Conservation (phyloP, 495 filamentous ascomycete species). For the Staphylotrichum tortipilum region DNA sequence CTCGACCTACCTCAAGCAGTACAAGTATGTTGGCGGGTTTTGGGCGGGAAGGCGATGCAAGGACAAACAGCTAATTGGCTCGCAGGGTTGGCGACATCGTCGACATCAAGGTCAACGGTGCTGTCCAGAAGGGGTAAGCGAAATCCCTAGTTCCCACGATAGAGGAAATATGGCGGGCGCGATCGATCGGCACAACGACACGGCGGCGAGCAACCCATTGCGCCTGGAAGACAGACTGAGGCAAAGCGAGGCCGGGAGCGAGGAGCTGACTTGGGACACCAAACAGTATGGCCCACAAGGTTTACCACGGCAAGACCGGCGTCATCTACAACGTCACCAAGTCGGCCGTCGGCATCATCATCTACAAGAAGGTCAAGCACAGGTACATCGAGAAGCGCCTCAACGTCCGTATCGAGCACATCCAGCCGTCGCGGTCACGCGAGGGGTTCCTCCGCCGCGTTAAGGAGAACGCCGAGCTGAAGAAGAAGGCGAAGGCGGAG, state of each 20-base stretch:
- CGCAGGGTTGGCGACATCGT: slow-evolving; percentile 91
- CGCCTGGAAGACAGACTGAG: neutral
- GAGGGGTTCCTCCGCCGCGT: slow-evolving; percentile 94
- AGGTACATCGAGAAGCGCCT: slow-evolving; percentile 99
- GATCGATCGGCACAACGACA: neutral
- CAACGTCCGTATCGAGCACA: slow-evolving; percentile 97
- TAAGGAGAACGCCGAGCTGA: slow-evolving; percentile 87
- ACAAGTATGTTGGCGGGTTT: slow-evolving; percentile 52
- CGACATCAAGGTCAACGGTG: slow-evolving; percentile 93
- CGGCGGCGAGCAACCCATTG: neutral
- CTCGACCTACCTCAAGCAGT: slow-evolving; percentile 84
- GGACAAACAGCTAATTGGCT: slow-evolving; percentile 24
- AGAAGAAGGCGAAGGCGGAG: slow-evolving; percentile 83
- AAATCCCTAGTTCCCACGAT: neutral
- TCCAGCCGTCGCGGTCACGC: slow-evolving; percentile 82
- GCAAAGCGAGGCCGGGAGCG: no score
- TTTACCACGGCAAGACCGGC: slow-evolving; percentile 98
- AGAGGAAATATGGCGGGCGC: neutral
- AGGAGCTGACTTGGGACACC: slow-evolving; percentile 19
- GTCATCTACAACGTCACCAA: slow-evolving; percentile 98
- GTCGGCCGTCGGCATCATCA: slow-evolving; percentile 89
- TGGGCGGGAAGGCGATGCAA: neutral
- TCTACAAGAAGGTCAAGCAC: slow-evolving; percentile 97
- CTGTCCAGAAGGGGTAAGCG: slow-evolving; percentile 80
- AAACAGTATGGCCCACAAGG: slow-evolving; percentile 94